Evolutionary conservation across 345 rosid genomes (phyloP).

Genomic region (Salix caprea): DNA sequence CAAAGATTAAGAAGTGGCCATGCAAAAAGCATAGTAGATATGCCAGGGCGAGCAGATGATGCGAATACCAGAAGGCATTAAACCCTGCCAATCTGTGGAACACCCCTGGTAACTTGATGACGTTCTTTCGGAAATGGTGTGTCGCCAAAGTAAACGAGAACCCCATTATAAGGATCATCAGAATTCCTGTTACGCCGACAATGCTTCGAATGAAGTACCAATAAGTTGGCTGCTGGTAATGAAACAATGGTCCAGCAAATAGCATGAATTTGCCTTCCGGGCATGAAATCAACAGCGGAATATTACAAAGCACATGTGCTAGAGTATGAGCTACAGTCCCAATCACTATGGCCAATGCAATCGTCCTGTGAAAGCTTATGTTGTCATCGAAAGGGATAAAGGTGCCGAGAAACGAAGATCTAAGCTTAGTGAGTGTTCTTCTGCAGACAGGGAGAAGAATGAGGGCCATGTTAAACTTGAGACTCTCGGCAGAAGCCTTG

Average conservation of each 20-base stretch:
- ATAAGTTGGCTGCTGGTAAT: slow-evolving; percentile 62
- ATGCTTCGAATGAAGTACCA: slow-evolving; percentile 38
- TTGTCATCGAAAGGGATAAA: slow-evolving; percentile 87
- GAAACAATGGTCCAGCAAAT: slow-evolving; percentile 39
- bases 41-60: slow-evolving; percentile 71
- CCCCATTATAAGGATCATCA: slow-evolving; percentile 56
- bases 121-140: slow-evolving; percentile 60
- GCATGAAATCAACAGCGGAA: slow-evolving; percentile 46
- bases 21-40: slow-evolving; percentile 64
- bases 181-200: slow-evolving; percentile 63
- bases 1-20: slow-evolving; percentile 67
- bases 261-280: slow-evolving; percentile 42
- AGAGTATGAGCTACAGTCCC: slow-evolving; percentile 42
- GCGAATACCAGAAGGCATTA: slow-evolving; percentile 96
- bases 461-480: slow-evolving; percentile 88
- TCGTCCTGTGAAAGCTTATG: slow-evolving; percentile 74
- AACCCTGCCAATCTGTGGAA: slow-evolving; percentile 72
- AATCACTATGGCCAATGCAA: slow-evolving; percentile 51
- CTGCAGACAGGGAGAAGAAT: slow-evolving; percentile 80
- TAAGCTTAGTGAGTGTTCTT: slow-evolving; percentile 60
- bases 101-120: slow-evolving; percentile 59
- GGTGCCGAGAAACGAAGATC: slow-evolving; percentile 51
- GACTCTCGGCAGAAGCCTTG: slow-evolving; percentile 82
- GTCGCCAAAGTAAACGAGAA: slow-evolving; percentile 65
- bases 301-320: slow-evolving; percentile 62